Evolutionary conservation across 805 yeast genomes (phyloP).

Genomic region (Cyberlindnera japonica): DNA sequence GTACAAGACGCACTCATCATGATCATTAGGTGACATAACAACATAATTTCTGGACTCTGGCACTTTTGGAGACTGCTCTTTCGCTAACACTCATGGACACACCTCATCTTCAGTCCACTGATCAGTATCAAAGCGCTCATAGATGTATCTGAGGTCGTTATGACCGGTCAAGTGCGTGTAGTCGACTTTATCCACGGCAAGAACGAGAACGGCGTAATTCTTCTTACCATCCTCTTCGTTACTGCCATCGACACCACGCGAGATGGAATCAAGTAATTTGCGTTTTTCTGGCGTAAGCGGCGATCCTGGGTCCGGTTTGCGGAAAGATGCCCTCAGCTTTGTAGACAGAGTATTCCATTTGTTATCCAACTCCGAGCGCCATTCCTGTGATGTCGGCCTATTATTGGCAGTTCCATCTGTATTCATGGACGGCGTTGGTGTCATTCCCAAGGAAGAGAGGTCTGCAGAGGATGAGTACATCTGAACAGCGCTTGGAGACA

Average conservation of each 20-base stretch:
- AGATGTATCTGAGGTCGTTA: constrained; percentile 44
- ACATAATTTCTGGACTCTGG: not conserved
- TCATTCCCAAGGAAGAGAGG: constrained; percentile 13
- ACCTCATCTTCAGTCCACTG: constrained; percentile 77
- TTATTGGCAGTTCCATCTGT: constrained; percentile 1
- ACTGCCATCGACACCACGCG: constrained; percentile 80
- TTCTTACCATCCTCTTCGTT: constrained; percentile 54
- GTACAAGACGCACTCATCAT: constrained; percentile 1
- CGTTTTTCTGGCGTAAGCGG: constrained; percentile 50
- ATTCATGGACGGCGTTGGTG: constrained; percentile 12
- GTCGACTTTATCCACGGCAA: constrained; percentile 72
- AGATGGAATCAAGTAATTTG: constrained; percentile 62
- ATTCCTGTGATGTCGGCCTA: constrained; percentile 44
- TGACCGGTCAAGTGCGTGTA: constrained; percentile 55
- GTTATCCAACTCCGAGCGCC: constrained; percentile 59
- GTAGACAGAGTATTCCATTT: constrained; percentile 63
- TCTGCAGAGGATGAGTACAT: constrained; percentile 23
- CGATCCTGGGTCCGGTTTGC: constrained; percentile 72
- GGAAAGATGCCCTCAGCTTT: constrained; percentile 57
- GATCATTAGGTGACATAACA: constrained; percentile 12
- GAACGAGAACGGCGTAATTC: constrained; percentile 64
- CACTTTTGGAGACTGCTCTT: not conserved
- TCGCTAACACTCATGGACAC: constrained; percentile 49
- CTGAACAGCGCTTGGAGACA: constrained; percentile 28
- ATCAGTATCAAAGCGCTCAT: constrained; percentile 50